A percentile compares a stretch with the other conserved stretches of the same genome.
These are phyloP conservation scores for Babesia sp. DNA, from an alignment of 169 alveolate species.

Conservation along the genomic window DNA sequence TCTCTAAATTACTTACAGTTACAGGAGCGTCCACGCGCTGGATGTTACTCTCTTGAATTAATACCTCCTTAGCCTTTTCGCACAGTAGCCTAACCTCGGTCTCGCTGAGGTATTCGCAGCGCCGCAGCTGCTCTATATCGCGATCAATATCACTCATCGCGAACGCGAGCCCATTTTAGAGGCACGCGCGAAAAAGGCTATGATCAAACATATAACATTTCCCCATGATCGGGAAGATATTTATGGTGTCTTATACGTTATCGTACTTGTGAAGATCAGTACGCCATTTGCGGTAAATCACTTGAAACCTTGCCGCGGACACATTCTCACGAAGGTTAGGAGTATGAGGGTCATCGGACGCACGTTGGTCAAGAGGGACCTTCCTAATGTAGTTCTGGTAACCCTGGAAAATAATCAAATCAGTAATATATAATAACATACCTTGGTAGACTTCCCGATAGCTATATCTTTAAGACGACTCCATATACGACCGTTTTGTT, in stretches of 20 bases:
- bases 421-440: not conserved
- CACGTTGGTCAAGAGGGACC: slow-evolving; percentile 73
- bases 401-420: slow-evolving; percentile 48
- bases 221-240: slow-evolving; percentile 27
- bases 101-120: slow-evolving; percentile 89
- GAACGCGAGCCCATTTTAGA: not conserved
- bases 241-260: slow-evolving; percentile 35
- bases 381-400: slow-evolving; percentile 74
- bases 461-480: slow-evolving; percentile 78
- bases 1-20: slow-evolving; percentile 88
- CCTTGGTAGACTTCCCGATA: slow-evolving; percentile 78
- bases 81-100: slow-evolving; percentile 93
- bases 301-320: slow-evolving; percentile 74
- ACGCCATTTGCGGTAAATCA: slow-evolving; percentile 76
- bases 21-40: slow-evolving; percentile 96
- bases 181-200: not conserved
- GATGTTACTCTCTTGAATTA: slow-evolving; percentile 95
- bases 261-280: slow-evolving; percentile 74
- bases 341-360: slow-evolving; percentile 77
- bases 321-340: slow-evolving; percentile 73
- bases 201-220: not conserved
- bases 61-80: slow-evolving; percentile 94
- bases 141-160: slow-evolving; percentile 69
- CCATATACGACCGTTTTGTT: slow-evolving; percentile 68
- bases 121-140: slow-evolving; percentile 67